These are phyloP conservation scores for Suillus tomentosus DNA, from an alignment of 768 basidiomycete genomes.

Conservation along the genomic window DNA sequence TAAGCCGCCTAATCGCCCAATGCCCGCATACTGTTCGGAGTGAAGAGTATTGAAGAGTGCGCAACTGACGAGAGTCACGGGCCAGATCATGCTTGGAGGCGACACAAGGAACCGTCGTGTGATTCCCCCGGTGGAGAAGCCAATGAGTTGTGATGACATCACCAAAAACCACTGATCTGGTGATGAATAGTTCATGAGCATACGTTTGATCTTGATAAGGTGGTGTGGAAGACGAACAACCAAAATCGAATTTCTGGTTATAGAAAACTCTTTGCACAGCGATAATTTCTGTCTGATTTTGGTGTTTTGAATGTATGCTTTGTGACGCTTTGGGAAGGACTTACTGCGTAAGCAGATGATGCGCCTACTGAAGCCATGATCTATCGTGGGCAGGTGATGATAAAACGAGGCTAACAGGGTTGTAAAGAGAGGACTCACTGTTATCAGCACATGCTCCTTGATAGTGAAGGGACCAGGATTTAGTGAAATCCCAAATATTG, in stretches of 20 bases:
- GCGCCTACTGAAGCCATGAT: conserved; percentile 62
- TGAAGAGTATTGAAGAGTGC: conserved; percentile 80
- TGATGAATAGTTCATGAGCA: conserved; percentile 21
- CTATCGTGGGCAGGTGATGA: conserved; percentile 26
- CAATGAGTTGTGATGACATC: conserved; percentile 74
- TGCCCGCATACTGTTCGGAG: conserved; percentile 64
- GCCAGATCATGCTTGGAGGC: conserved; percentile 70
- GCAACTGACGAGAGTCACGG: conserved; percentile 71
- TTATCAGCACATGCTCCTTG: conserved; percentile 74
- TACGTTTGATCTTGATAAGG: conserved; percentile 7
- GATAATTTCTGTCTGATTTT: conserved; percentile 58
- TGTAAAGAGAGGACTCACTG: conserved; percentile 40
- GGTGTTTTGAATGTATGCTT: conserved; percentile 11
- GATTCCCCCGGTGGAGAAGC: conserved; percentile 81
- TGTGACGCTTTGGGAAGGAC: conserved; percentile 21
- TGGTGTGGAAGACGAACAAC: conserved; percentile 43
- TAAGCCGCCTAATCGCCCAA: conserved; percentile 61
- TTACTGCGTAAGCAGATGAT: conserved; percentile 60
- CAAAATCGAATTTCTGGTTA: conserved; percentile 60
- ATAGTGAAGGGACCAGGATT: conserved; percentile 80
- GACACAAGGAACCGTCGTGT: conserved; percentile 73
- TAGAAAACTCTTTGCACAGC: conserved; percentile 80
- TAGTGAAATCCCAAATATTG: conserved; percentile 58
- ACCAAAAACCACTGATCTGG: conserved; percentile 80
- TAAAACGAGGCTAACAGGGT: conserved; percentile 34